phyloP scores from a whole-genome alignment of 371 early-diverging fungal genomes.

The Blastocladiella emersonii region DNA sequence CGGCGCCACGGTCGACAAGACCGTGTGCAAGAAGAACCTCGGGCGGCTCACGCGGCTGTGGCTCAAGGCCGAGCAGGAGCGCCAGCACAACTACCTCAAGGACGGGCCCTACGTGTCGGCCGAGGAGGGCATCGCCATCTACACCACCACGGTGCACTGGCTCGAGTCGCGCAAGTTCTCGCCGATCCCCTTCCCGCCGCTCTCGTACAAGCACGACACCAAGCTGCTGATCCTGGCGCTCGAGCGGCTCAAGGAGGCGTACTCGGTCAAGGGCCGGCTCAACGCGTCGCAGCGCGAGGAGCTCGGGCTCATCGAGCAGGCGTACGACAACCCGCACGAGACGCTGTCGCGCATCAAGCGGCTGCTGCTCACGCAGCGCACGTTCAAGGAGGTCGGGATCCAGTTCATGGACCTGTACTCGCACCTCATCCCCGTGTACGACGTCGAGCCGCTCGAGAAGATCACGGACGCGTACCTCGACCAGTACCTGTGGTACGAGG shows the following conservation, averaged over 20 bases:
- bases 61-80: constrained; percentile 97
- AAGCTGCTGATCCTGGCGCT: constrained; percentile 89
- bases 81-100: constrained; percentile 96
- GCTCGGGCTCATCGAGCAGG: constrained; percentile 91
- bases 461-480: constrained; percentile 98
- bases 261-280: constrained; percentile 87
- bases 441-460: constrained; percentile 95
- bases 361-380: constrained; percentile 88
- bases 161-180: constrained; percentile 93
- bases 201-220: constrained; percentile 97
- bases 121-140: constrained; percentile 95
- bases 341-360: constrained; percentile 91
- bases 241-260: constrained; percentile 89
- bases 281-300: constrained; percentile 96
- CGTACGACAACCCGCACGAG: constrained; percentile 87
- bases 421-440: constrained; percentile 90
- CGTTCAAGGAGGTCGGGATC: constrained; percentile 98
- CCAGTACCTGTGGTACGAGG: constrained; percentile 98
- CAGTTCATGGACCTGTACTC: constrained; percentile 96
- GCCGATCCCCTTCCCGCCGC: constrained; percentile 97
- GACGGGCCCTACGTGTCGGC: constrained; percentile 95
- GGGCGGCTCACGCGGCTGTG: constrained; percentile 96
- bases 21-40: constrained; percentile 92
- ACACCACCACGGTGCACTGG: constrained; percentile 95
- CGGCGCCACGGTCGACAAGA: constrained; percentile 98